phyloP scores from a whole-genome alignment of 2,329 filamentous ascomycete genomes.

The Madurella fahalii region DNA sequence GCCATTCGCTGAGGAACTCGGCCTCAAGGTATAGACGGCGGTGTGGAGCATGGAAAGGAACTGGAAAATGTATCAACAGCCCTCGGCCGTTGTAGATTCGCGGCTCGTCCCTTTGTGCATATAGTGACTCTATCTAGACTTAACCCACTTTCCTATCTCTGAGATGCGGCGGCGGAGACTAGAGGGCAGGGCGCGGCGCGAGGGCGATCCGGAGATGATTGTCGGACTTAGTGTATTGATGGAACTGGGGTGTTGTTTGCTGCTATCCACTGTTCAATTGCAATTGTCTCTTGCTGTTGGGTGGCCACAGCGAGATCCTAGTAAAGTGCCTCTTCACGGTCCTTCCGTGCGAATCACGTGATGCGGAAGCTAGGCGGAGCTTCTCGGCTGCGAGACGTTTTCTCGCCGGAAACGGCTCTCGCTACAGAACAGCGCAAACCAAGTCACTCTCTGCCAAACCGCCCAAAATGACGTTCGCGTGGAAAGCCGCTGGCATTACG shows the following conservation, averaged over 20 bases:
- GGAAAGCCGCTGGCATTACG: constrained; percentile 97
- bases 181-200: not conserved
- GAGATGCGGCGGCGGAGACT: not conserved
- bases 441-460: constrained; percentile 27
- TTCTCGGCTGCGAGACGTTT: constrained; percentile 27
- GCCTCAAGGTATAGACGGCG: constrained; percentile 77
- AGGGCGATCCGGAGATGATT: not conserved
- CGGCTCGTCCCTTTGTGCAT: constrained; percentile 40
- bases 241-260: not conserved
- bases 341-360: constrained; percentile 22
- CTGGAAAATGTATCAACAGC: constrained; percentile 40
- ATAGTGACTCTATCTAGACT: constrained; percentile 41
- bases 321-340: not conserved
- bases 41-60: constrained; percentile 4
- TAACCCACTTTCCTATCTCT: constrained; percentile 24
- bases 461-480: constrained; percentile 88
- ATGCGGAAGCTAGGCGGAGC: constrained; percentile 25
- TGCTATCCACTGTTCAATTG: not conserved
- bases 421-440: constrained; percentile 30
- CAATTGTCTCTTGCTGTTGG: not conserved
- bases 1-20: constrained; percentile 90
- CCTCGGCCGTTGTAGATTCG: constrained; percentile 35
- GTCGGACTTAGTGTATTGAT: constrained; percentile 2
- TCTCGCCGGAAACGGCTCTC: constrained; percentile 30
- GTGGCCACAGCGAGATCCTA: not conserved